Conservation (phyloP, 2,329 filamentous ascomycete genomes). For the Didymella segeticola region DNA sequence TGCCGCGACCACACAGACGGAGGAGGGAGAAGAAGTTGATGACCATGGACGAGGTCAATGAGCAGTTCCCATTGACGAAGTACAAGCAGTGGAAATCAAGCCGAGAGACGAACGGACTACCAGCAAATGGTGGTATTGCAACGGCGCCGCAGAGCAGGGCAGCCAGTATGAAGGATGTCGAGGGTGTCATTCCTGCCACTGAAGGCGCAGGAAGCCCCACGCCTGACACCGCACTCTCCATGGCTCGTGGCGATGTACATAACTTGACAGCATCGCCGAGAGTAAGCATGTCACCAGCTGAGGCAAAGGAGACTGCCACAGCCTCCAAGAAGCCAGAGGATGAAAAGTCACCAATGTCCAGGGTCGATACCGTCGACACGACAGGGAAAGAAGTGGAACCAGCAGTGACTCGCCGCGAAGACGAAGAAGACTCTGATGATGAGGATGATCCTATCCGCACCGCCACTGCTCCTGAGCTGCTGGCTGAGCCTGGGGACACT, state of each 20-base stretch:
- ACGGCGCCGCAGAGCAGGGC: conserved; percentile 75
- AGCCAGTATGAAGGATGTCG: conserved; percentile 73
- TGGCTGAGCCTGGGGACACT: conserved; percentile 84
- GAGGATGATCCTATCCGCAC: conserved; percentile 83
- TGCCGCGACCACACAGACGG: conserved; percentile 84
- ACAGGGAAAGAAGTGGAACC: conserved; percentile 29
- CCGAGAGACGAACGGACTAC: conserved; percentile 81
- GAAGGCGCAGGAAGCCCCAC: conserved; percentile 42
- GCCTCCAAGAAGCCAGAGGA: conserved; percentile 21
- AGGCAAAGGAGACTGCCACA: conserved; percentile 32
- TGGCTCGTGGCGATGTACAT: conserved; percentile 53
- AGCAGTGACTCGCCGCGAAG: conserved; percentile 32
- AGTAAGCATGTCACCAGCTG: conserved; percentile 28
- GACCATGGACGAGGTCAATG: conserved; percentile 99
- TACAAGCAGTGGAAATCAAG: conserved; percentile 94
- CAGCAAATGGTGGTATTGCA: conserved; percentile 79
- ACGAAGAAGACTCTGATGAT: conserved; percentile 69
- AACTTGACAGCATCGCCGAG: conserved; percentile 21
- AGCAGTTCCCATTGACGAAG: conserved; percentile 92
- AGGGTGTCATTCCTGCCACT: conserved; percentile 49
- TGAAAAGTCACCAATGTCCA: conserved; percentile 18
- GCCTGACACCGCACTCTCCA: conserved; percentile 48
- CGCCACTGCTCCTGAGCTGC: conserved; percentile 79
- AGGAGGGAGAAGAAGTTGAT: conserved; percentile 97
- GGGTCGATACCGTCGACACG: conserved; percentile 35